A percentile compares a stretch with the other conserved stretches of the same genome.
Evolutionary conservation across 345 rosid genomes (phyloP).

Genomic region (Populus pruinosa): DNA sequence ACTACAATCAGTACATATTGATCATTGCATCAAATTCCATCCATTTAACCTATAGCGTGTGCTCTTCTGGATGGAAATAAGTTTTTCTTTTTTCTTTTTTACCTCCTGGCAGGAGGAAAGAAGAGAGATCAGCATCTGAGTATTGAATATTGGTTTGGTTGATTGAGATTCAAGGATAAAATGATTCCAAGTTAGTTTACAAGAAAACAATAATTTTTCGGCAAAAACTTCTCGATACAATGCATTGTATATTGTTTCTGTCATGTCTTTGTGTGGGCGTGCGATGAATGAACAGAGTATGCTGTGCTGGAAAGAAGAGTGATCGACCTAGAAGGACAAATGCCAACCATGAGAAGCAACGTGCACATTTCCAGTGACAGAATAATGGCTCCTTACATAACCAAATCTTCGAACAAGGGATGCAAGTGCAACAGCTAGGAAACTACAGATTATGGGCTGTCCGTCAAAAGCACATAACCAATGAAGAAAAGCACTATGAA

Average conservation of each 20-base stretch:
- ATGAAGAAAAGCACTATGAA: too few relatives aligned
- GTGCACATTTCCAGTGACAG: slow-evolving; percentile 19
- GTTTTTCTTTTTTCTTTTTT: not conserved
- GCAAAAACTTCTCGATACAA: not conserved
- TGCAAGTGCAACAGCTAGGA: slow-evolving; percentile 45
- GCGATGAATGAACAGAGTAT: slow-evolving; percentile 19
- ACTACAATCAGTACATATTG: not conserved
- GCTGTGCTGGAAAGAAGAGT: slow-evolving; percentile 46
- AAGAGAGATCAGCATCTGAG: not conserved
- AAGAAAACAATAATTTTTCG: not conserved
- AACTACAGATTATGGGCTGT: slow-evolving; percentile 30
- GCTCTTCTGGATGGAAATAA: slow-evolving; percentile 9
- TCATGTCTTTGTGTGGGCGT: slow-evolving; percentile 11
- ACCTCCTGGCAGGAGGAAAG: not conserved
- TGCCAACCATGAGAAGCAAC: slow-evolving; percentile 40
- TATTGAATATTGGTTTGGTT: not conserved
- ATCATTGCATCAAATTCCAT: not conserved
- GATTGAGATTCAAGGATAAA: not conserved
- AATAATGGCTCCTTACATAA: slow-evolving; percentile 10
- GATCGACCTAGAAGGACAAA: slow-evolving; percentile 38
- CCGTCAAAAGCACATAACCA: slow-evolving; percentile 1
- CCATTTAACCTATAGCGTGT: not conserved
- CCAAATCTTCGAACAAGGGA: not conserved
- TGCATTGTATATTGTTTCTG: not conserved
- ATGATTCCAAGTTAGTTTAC: not conserved